Evolutionary conservation across 345 rosid genomes (phyloP).

Genomic region (Eucalyptus victrix): DNA sequence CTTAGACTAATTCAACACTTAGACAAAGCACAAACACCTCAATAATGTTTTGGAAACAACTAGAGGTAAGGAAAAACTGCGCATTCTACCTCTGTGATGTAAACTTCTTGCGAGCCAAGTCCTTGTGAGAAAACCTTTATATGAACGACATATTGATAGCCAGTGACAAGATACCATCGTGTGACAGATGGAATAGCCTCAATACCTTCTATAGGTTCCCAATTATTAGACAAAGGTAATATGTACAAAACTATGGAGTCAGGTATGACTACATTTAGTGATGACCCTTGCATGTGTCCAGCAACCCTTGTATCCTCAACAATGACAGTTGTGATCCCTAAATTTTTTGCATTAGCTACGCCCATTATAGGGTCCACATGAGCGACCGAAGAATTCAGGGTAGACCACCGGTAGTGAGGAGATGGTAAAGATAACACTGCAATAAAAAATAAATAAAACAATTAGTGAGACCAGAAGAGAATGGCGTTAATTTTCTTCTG

Average conservation of each 20-base stretch:
- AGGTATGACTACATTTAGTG: slow-evolving; percentile 75
- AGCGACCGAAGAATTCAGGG: slow-evolving; percentile 57
- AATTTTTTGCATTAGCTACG: slow-evolving; percentile 37
- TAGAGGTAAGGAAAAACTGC: not conserved
- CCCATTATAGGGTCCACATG: slow-evolving; percentile 56
- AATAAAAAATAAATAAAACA: slow-evolving; percentile 1
- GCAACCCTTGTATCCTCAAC: slow-evolving; percentile 88
- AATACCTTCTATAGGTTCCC: slow-evolving; percentile 38
- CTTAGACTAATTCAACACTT: not conserved
- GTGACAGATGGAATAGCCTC: slow-evolving; percentile 42
- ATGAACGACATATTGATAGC: slow-evolving; percentile 54
- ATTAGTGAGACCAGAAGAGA: not conserved
- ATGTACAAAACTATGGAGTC: slow-evolving; percentile 46
- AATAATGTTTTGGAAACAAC: not conserved
- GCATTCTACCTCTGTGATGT: slow-evolving; percentile 62
- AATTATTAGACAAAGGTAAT: slow-evolving; percentile 42
- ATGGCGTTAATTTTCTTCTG: not conserved
- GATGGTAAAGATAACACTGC: slow-evolving; percentile 82
- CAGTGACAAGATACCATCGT: slow-evolving; percentile 73
- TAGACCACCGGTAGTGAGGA: slow-evolving; percentile 69
- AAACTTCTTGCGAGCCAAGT: slow-evolving; percentile 61
- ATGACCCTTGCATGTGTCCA: slow-evolving; percentile 77
- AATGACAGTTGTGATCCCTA: slow-evolving; percentile 64
- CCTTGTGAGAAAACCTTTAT: slow-evolving; percentile 62
- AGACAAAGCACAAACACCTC: not conserved